These are phyloP conservation scores for Malassezia sp. DNA, from an alignment of 1,284 basidiomycete species.

Conservation along the genomic window DNA sequence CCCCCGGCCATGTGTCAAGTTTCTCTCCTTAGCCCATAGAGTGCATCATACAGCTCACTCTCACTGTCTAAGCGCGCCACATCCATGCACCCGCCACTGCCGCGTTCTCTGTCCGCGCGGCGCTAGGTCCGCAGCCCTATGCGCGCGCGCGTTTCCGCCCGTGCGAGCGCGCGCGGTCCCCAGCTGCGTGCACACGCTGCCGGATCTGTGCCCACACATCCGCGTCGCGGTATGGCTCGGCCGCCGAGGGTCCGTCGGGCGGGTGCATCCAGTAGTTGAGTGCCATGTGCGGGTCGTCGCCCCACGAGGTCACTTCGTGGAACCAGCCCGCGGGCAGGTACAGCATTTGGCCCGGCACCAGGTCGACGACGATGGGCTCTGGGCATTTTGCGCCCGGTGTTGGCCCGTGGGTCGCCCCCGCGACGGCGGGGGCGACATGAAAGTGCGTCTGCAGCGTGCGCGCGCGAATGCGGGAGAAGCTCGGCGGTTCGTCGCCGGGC, in stretches of 20 bases:
- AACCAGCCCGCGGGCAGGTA: constrained; percentile 45
- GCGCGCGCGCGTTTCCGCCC: too few relatives aligned
- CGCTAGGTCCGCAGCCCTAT: too few relatives aligned
- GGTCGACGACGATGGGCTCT: constrained; percentile 32
- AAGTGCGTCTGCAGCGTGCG: constrained; percentile 29
- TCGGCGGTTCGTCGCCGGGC: constrained; percentile 34
- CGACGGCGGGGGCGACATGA: constrained; percentile 19
- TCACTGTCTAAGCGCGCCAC: too few relatives aligned
- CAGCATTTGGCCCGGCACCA: constrained; percentile 42
- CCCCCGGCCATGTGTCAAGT: too few relatives aligned
- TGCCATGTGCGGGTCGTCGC: constrained; percentile 36
- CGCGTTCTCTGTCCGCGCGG: too few relatives aligned
- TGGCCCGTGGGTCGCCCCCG: neutral
- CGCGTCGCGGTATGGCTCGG: constrained; percentile 30
- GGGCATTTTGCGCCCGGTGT: constrained; percentile 19
- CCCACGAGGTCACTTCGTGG: constrained; percentile 40
- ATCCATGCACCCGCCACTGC: too few relatives aligned
- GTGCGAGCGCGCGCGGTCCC: too few relatives aligned
- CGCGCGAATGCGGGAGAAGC: constrained; percentile 36
- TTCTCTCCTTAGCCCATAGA: too few relatives aligned
- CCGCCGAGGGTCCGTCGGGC: constrained; percentile 25
- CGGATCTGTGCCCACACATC: constrained; percentile 33
- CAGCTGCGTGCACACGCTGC: too few relatives aligned
- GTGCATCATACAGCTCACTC: too few relatives aligned
- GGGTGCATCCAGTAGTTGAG: constrained; percentile 47